phyloP scores from a whole-genome alignment of 345 rosid species.

The Lumnitzera littorea region DNA sequence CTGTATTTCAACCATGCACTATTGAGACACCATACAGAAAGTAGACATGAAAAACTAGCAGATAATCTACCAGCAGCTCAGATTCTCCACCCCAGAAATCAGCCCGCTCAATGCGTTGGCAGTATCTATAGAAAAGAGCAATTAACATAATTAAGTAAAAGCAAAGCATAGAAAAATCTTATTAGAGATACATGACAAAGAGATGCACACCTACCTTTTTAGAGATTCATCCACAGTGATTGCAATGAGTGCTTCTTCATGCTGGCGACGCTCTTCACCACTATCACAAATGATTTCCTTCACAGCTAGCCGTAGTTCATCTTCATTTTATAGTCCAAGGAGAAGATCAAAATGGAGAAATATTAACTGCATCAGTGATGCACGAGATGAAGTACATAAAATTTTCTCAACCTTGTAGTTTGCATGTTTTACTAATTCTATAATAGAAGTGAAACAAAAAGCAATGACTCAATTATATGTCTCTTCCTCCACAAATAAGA shows the following conservation, averaged over 20 bases:
- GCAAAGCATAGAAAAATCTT: background rate
- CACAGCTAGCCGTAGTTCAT: slow-evolving; percentile 81
- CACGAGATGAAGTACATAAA: background rate
- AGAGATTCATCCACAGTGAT: slow-evolving; percentile 78
- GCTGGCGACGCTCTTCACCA: slow-evolving; percentile 44
- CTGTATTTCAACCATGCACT: background rate
- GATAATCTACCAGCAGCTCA: slow-evolving; percentile 66
- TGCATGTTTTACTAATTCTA: too few relatives aligned
- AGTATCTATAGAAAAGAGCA: slow-evolving; percentile 41
- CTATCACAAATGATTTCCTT: slow-evolving; percentile 75
- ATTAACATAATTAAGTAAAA: slow-evolving; percentile 1
- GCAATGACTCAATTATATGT: too few relatives aligned
- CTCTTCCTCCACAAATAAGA: too few relatives aligned
- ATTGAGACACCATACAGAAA: background rate
- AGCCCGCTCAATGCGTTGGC: slow-evolving; percentile 56
- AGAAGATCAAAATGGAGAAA: background rate
- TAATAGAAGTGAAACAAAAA: too few relatives aligned
- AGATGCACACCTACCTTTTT: slow-evolving; percentile 43
- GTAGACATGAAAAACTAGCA: background rate
- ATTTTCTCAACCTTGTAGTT: too few relatives aligned
- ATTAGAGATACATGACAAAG: background rate
- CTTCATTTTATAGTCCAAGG: slow-evolving; percentile 22
- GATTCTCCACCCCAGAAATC: slow-evolving; percentile 99
- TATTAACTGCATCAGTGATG: background rate
- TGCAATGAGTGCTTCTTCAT: slow-evolving; percentile 72